Conservation (phyloP, 192 early-diverging fungal species). For the Backusella australiensis region DNA sequence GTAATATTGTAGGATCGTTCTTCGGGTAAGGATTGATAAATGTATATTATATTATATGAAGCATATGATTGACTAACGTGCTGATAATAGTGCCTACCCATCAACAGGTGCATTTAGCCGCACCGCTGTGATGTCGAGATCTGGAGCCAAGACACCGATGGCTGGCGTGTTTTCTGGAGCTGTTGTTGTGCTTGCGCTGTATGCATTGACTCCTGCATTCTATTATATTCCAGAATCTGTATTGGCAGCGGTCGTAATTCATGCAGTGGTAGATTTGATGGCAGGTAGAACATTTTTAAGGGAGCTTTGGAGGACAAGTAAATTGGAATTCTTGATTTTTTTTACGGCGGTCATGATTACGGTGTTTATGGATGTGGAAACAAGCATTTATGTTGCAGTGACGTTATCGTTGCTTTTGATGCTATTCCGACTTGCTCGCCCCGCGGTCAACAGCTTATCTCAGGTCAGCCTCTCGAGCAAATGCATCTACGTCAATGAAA, state of each 20-base stretch:
- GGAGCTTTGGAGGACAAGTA: slow-evolving; percentile 52
- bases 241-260: slow-evolving; percentile 78
- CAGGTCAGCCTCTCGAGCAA: slow-evolving; percentile 18
- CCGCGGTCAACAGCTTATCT: slow-evolving; percentile 48
- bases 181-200: slow-evolving; percentile 76
- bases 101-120: slow-evolving; percentile 93
- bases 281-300: slow-evolving; percentile 51
- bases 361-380: slow-evolving; percentile 56
- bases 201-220: slow-evolving; percentile 78
- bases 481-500: slow-evolving; percentile 28
- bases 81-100: slow-evolving; percentile 65
- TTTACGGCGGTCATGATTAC: slow-evolving; percentile 52
- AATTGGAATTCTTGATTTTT: slow-evolving; percentile 53
- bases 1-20: slow-evolving; percentile 83
- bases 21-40: slow-evolving; percentile 51
- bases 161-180: slow-evolving; percentile 71
- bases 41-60: neutral
- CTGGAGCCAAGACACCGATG: slow-evolving; percentile 77
- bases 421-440: slow-evolving; percentile 73
- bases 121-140: slow-evolving; percentile 79
- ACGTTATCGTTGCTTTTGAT: slow-evolving; percentile 68
- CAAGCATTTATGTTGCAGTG: slow-evolving; percentile 76
- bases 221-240: slow-evolving; percentile 78
- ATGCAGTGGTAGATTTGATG: slow-evolving; percentile 71
- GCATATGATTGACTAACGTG: neutral